Evolutionary conservation across 257 asterid species (phyloP).

Genomic region (Solanum tacnaense): DNA sequence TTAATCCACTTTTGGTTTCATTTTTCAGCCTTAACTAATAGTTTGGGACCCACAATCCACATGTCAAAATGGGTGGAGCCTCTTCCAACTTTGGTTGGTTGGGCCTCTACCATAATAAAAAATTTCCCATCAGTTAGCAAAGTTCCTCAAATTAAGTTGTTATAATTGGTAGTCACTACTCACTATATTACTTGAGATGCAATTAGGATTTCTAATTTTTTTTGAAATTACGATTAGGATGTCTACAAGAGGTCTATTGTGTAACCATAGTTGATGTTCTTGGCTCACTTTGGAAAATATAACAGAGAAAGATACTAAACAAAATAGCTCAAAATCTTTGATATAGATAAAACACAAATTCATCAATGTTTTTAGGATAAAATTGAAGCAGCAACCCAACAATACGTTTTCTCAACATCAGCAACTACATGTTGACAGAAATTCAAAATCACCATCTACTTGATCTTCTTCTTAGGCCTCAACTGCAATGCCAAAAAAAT

Average conservation of each 20-base stretch:
- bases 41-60: no score
- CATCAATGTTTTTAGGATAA: not conserved
- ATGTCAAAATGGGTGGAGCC: no score
- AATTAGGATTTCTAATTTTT: not conserved
- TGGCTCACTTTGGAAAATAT: not conserved
- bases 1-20: no score
- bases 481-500: not conserved
- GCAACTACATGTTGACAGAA: not conserved
- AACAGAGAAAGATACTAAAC: not conserved
- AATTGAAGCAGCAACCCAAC: not conserved
- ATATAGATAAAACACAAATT: not conserved
- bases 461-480: slow-evolving; percentile 11
- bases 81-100: no score
- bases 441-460: not conserved
- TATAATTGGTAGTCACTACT: not conserved
- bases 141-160: not conserved
- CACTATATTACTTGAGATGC: no score
- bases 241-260: no score
- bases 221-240: not conserved
- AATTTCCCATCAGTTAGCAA: not conserved
- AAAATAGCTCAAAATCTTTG: not conserved
- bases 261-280: not conserved
- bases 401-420: not conserved
- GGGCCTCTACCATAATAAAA: no score
- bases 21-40: no score